Evolutionary conservation across 202 grass and related monocot genomes (phyloP).

Genomic region (Zoysia matrella): DNA sequence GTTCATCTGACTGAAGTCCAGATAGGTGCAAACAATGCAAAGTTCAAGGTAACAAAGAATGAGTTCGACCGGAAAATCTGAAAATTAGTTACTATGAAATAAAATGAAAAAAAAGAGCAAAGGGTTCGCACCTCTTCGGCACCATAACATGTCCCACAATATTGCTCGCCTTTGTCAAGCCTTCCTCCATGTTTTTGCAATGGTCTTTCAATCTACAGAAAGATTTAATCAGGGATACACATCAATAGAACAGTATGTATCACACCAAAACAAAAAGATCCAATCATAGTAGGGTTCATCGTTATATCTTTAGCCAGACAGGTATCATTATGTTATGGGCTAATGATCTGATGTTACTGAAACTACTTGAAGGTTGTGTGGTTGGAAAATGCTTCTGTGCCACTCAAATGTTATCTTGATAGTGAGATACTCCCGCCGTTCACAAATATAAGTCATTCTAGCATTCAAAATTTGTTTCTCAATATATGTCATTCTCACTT

Average conservation of each 20-base stretch:
- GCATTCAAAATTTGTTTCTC: no score
- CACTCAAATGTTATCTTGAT: neutral
- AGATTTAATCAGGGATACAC: neutral
- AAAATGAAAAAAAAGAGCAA: neutral
- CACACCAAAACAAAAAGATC: neutral
- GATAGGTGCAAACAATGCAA: constrained; percentile 26
- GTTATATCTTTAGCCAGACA: neutral
- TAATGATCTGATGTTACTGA: neutral
- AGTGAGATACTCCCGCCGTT: constrained; percentile 3
- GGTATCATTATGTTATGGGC: neutral
- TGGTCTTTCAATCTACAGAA: constrained; percentile 87
- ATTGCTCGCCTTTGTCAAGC: constrained; percentile 87
- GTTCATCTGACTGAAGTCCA: constrained; percentile 78
- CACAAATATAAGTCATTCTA: no score
- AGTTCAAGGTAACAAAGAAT: constrained; percentile 15
- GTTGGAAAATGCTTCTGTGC: constrained; percentile 9
- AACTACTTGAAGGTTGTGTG: neutral
- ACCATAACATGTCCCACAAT: constrained; percentile 98
- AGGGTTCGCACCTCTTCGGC: constrained; percentile 66
- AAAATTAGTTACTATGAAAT: constrained; percentile 2
- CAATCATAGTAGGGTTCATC: neutral
- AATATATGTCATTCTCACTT: no score
- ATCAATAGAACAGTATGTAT: constrained; percentile 23
- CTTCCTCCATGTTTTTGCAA: constrained; percentile 98
- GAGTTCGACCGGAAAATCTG: neutral